phyloP scores from a whole-genome alignment of 345 rosid species.

The Lenwebbia sp. region DNA sequence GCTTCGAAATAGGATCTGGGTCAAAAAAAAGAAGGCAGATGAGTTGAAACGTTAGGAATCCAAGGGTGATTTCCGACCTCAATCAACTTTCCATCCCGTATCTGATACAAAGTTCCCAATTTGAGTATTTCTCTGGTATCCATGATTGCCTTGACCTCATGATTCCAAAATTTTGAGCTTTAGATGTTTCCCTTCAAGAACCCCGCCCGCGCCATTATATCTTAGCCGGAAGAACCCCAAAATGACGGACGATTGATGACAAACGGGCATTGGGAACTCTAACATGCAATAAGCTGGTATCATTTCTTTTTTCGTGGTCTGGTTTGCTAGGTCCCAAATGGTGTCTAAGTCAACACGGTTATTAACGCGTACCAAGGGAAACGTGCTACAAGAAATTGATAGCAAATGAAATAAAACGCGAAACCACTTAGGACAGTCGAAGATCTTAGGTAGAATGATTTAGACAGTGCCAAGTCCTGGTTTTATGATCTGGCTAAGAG shows the following conservation, averaged over 20 bases:
- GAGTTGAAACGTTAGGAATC: too few species aligned
- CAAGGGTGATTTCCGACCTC: too few species aligned
- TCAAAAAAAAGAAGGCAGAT: too few species aligned
- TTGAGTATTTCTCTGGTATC: too few species aligned
- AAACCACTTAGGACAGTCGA: background rate
- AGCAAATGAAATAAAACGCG: background rate
- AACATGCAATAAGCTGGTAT: background rate
- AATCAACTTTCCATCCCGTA: too few species aligned
- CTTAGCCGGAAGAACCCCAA: background rate
- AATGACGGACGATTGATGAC: background rate
- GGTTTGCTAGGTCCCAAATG: background rate
- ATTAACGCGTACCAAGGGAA: background rate
- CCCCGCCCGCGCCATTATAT: background rate
- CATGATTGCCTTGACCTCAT: too few species aligned
- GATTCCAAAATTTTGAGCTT: too few species aligned
- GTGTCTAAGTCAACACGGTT: background rate
- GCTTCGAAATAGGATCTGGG: too few species aligned
- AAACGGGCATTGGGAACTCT: background rate
- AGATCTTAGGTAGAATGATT: background rate
- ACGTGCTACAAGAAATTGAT: background rate
- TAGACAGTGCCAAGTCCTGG: background rate
- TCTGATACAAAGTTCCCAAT: too few species aligned
- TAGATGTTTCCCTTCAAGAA: background rate
- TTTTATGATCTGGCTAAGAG: background rate
- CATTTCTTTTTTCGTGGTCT: background rate